Evolutionary conservation across 257 asterid species (phyloP), one percentile per base, ranked within the genome.

Genomic region (Cordia subcordata): DNA sequence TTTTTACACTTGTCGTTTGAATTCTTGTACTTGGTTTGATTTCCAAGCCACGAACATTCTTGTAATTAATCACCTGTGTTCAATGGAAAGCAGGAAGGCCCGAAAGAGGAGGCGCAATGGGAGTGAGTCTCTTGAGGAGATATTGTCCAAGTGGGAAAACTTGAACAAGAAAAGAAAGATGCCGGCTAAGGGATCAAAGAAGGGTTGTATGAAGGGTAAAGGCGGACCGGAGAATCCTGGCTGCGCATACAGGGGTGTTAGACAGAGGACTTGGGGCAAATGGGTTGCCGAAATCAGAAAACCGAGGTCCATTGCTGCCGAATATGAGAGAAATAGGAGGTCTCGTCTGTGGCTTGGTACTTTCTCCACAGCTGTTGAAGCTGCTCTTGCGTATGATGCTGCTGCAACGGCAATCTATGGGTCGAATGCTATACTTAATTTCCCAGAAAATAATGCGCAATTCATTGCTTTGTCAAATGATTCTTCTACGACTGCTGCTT

Each of bases 271-370:
- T 5, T 72, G 82, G 78, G 82, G 82, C 16, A 76, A 68, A 66
- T 76, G 78, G 82, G 82, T 76, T 39, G 73, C 82, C 13, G 78
- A 76, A 64, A 76, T 76, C 8, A 66, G 79, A 55, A 68, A 65
- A 49, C 82, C 82, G 1, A 58, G 37, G 0, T 20, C n/a, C 10
- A 21, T 11, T 22, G 57, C 3, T 53, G 57, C 12, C 4, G 54
- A 18, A 20, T 11, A 71, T 12, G 63, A 69, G 50, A 74, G 75
- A 13, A 61, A 58, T 51, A 72, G 1, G 8, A n/a, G 13, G 37
- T 1, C 17, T 21, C 38, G 82, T 69, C 73, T 76, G 1, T 76
- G 82, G 82, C 42, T 76, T 17, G 78, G 78, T 54, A 72, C 78
- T 13, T 76, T 72, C 33, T 61, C 68, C 16, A 60, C 67, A 1